Percentiles rank a stretch among this genome's conserved stretches.
Conservation (phyloP, 148 eudicot genomes). For the Salicornia ramosissima region DNA sequence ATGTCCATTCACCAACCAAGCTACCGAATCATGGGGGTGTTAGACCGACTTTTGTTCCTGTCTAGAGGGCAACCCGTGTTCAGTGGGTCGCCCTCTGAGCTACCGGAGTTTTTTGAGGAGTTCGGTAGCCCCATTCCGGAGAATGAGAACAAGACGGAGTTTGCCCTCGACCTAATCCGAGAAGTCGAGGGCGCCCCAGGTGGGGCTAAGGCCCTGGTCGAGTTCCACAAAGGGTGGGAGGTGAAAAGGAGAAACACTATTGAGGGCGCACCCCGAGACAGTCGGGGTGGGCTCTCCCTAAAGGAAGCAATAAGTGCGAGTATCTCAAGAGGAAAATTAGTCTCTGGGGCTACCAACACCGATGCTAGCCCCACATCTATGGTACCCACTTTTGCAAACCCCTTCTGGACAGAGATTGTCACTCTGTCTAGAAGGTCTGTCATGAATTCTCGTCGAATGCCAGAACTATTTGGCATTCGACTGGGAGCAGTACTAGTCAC, state of each 20-base stretch:
- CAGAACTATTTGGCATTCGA: slow-evolving; percentile 71
- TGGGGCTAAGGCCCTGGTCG: slow-evolving; percentile 58
- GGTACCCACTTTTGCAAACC: slow-evolving; percentile 78
- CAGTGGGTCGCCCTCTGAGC: slow-evolving; percentile 52
- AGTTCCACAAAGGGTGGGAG: slow-evolving; percentile 74
- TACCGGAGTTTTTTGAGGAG: slow-evolving; percentile 51
- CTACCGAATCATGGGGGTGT: slow-evolving; percentile 55
- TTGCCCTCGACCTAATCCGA: slow-evolving; percentile 66
- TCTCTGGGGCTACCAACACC: slow-evolving; percentile 56
- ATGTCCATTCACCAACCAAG: slow-evolving; percentile 93
- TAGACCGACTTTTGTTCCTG: slow-evolving; percentile 61
- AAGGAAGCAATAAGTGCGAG: slow-evolving; percentile 86
- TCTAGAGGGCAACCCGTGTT: slow-evolving; percentile 78
- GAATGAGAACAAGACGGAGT: slow-evolving; percentile 75
- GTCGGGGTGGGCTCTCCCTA: slow-evolving; percentile 43
- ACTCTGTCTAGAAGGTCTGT: slow-evolving; percentile 49
- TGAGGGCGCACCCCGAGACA: slow-evolving; percentile 31
- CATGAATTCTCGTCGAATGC: slow-evolving; percentile 66
- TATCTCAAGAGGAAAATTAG: slow-evolving; percentile 80
- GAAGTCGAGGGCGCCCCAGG: slow-evolving; percentile 76
- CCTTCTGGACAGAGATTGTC: slow-evolving; percentile 50
- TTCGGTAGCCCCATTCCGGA: slow-evolving; percentile 78
- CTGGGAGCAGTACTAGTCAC: slow-evolving; percentile 62
- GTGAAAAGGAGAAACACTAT: slow-evolving; percentile 16
- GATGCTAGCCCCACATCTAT: slow-evolving; percentile 34